phyloP scores from a whole-genome alignment of 345 rosid species.

The Ceriops decandra region DNA sequence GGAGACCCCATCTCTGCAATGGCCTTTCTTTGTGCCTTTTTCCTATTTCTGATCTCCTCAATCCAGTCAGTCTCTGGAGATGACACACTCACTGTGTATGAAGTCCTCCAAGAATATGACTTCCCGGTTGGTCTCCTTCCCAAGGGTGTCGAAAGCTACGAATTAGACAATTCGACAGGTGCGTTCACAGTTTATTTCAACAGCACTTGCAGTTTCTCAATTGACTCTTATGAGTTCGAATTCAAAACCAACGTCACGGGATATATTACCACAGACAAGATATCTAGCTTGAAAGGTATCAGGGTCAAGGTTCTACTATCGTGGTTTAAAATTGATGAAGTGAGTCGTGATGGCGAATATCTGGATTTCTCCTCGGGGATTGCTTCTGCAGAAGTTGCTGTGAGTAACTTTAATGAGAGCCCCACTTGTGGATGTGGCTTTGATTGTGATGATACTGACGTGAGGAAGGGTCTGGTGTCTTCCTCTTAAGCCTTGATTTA shows the following conservation, averaged over 20 bases:
- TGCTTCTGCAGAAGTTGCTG: slow-evolving; percentile 40
- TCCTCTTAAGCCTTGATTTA: slow-evolving; percentile 10
- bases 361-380: slow-evolving; percentile 47
- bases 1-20: neutral
- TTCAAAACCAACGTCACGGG: slow-evolving; percentile 45
- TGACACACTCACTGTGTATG: slow-evolving; percentile 25
- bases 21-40: neutral
- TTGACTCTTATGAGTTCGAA: slow-evolving; percentile 44
- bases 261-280: slow-evolving; percentile 29
- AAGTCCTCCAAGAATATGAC: slow-evolving; percentile 30
- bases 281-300: slow-evolving; percentile 38
- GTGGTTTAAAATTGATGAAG: slow-evolving; percentile 44
- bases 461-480: slow-evolving; percentile 7
- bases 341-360: slow-evolving; percentile 35
- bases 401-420: slow-evolving; percentile 31
- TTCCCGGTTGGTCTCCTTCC: slow-evolving; percentile 45
- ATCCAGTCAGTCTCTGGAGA: neutral
- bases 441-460: slow-evolving; percentile 24
- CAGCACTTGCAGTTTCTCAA: slow-evolving; percentile 34
- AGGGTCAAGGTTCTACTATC: slow-evolving; percentile 38
- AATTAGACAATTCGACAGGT: slow-evolving; percentile 14
- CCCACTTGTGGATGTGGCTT: slow-evolving; percentile 52
- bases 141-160: slow-evolving; percentile 22
- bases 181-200: slow-evolving; percentile 43
- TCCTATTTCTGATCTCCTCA: slow-evolving; percentile 9